phyloP scores from a whole-genome alignment of 768 basidiomycete genomes.

The Grammothele lineata region DNA sequence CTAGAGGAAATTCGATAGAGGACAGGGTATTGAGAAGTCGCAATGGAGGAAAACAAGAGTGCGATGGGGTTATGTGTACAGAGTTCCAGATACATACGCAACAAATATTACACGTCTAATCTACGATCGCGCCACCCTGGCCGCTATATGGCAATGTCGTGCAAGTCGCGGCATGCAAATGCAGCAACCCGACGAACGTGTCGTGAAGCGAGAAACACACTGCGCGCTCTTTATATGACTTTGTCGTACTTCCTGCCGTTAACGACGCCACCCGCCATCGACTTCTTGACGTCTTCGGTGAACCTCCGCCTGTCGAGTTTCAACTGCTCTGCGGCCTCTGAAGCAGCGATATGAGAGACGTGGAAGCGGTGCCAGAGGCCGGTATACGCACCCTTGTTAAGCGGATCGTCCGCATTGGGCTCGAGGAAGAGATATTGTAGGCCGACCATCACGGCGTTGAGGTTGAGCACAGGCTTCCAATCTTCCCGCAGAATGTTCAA shows the following conservation, averaged over 20 bases:
- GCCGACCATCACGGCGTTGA: slow-evolving; percentile 98
- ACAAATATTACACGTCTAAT: slow-evolving; percentile 19
- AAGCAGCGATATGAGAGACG: too few species aligned
- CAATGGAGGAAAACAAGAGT: too few species aligned
- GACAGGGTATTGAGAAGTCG: too few species aligned
- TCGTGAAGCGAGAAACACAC: too few species aligned
- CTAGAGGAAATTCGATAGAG: too few species aligned
- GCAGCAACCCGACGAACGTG: too few species aligned
- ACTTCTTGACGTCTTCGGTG: slow-evolving; percentile 75
- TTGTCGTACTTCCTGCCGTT: slow-evolving; percentile 78
- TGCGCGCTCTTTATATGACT: slow-evolving; percentile 42
- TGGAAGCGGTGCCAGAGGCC: slow-evolving; percentile 9
- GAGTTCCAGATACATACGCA: slow-evolving; percentile 12
- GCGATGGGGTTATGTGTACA: too few species aligned
- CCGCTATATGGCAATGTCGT: neutral
- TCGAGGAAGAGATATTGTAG: slow-evolving; percentile 98
- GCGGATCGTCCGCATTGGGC: slow-evolving; percentile 96
- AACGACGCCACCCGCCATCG: slow-evolving; percentile 80
- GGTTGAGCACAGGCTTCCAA: slow-evolving; percentile 98
- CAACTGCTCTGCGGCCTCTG: slow-evolving; percentile 96
- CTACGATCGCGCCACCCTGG: slow-evolving; percentile 3
- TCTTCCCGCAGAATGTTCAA: slow-evolving; percentile 98
- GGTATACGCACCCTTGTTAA: slow-evolving; percentile 83
- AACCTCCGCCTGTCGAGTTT: slow-evolving; percentile 85
- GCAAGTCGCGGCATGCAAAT: too few species aligned